phyloP scores from a whole-genome alignment of 1,284 basidiomycete genomes.

The Sporisorium graminicola region DNA sequence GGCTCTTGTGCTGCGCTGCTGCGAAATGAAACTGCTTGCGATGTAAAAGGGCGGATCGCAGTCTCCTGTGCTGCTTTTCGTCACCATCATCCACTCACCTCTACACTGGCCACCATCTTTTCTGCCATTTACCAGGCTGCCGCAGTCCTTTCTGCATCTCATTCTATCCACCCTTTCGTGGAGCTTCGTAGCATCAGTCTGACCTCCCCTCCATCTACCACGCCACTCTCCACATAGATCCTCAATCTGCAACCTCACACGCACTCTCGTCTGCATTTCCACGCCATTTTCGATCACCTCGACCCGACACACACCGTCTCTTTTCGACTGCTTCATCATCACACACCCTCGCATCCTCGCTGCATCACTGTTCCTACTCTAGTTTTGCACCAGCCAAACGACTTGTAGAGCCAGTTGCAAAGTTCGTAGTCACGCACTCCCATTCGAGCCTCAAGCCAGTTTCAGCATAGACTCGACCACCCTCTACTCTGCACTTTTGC shows the following conservation, averaged over 20 bases:
- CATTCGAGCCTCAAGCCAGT: too few relatives aligned
- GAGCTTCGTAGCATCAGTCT: not conserved
- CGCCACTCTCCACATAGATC: not conserved
- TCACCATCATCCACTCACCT: not conserved
- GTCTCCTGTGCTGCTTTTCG: not conserved
- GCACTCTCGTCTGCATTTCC: not conserved
- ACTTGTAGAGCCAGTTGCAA: not conserved
- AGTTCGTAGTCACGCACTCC: not conserved
- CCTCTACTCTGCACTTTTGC: not conserved
- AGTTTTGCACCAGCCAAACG: not conserved
- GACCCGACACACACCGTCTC: too few relatives aligned
- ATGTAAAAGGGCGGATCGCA: too few relatives aligned
- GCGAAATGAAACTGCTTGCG: not conserved
- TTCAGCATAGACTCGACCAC: not conserved
- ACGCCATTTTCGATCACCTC: not conserved
- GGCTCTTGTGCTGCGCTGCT: not conserved
- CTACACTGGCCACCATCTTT: not conserved
- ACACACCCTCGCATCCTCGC: not conserved
- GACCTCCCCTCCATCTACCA: not conserved
- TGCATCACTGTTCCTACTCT: not conserved
- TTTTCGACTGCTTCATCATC: not conserved
- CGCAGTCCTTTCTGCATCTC: conserved; percentile 25
- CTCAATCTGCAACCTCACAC: not conserved
- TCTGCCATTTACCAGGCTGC: conserved; percentile 1
- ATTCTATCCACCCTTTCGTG: not conserved